A percentile compares a stretch with the other conserved stretches of the same genome.
These are phyloP conservation scores for Fusarium tricinctum DNA, from an alignment of 2,329 filamentous ascomycete genomes.

Conservation along the genomic window DNA sequence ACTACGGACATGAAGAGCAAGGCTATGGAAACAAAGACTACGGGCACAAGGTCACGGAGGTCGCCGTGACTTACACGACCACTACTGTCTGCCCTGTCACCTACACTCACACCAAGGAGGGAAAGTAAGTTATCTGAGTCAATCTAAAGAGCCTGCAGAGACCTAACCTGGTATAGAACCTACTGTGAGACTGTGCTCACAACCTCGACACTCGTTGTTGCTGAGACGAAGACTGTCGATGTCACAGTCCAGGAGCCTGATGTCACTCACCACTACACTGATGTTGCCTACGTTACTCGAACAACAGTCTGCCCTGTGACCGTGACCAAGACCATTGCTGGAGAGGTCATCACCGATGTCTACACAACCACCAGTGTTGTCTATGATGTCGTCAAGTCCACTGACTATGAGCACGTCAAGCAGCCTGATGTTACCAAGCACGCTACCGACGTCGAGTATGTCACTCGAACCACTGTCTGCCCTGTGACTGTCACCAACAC, in stretches of 20 bases:
- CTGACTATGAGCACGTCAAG: constrained; percentile 54
- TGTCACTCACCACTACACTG: constrained; percentile 53
- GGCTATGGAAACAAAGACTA: constrained; percentile 20
- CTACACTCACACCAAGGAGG: constrained; percentile 57
- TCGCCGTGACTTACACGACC: constrained; percentile 56
- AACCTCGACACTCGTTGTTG: constrained; percentile 61
- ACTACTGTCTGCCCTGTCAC: constrained; percentile 63
- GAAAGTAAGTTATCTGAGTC: constrained; percentile 55
- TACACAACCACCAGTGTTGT: constrained; percentile 51
- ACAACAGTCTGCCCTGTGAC: constrained; percentile 63
- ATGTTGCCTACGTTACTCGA: constrained; percentile 57
- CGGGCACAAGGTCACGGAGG: constrained; percentile 34
- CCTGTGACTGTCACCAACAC: constrained; percentile 53
- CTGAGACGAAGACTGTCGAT: constrained; percentile 57
- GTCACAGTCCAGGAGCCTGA: constrained; percentile 54
- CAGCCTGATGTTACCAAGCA: constrained; percentile 56
- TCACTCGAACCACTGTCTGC: constrained; percentile 60
- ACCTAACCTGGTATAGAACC: constrained; percentile 53
- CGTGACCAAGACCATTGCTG: constrained; percentile 53
- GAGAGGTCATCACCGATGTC: constrained; percentile 47
- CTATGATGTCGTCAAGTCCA: constrained; percentile 50
- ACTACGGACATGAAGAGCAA: constrained; percentile 20
- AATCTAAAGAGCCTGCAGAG: neutral
- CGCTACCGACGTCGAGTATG: constrained; percentile 54
- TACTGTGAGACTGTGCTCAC: constrained; percentile 59